phyloP scores from a whole-genome alignment of 2,329 filamentous ascomycete genomes.

The Acephala macrosclerotiorum region DNA sequence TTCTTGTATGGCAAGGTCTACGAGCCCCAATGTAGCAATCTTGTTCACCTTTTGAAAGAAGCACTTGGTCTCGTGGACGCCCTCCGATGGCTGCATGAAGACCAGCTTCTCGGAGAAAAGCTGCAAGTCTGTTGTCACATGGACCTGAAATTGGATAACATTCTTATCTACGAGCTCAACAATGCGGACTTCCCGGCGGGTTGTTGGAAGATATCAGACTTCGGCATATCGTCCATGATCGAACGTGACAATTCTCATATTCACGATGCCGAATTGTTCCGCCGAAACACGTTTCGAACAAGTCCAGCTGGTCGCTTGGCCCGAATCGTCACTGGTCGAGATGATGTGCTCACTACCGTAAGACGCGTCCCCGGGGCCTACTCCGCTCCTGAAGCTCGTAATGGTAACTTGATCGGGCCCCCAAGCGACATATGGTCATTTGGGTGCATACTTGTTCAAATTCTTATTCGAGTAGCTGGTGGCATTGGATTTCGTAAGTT shows the following conservation, averaged over 20 bases:
- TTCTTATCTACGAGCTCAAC: conserved; percentile 16
- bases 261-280: neutral
- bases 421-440: conserved; percentile 11
- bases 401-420: conserved; percentile 9
- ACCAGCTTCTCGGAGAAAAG: conserved; percentile 5
- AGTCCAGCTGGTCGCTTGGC: conserved; percentile 11
- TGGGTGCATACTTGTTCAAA: conserved; percentile 3
- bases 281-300: no score
- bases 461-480: conserved; percentile 5
- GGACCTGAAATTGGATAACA: conserved; percentile 25
- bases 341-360: neutral
- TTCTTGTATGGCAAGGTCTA: conserved; percentile 13
- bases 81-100: conserved; percentile 17
- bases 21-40: neutral
- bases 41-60: conserved; percentile 17
- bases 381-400: conserved; percentile 18
- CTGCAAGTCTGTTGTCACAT: conserved; percentile 18
- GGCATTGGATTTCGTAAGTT: conserved; percentile 12
- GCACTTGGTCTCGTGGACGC: conserved; percentile 16
- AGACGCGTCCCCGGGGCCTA: conserved; percentile 10
- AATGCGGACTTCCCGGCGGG: conserved; percentile 8
- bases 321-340: conserved; percentile 9
- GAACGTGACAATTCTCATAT: conserved; percentile 3
- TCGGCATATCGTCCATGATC: conserved; percentile 23
- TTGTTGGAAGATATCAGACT: conserved; percentile 25